Evolutionary conservation across 2,329 filamentous ascomycete genomes (phyloP).

Genomic region (Fusarium sambucinum): DNA sequence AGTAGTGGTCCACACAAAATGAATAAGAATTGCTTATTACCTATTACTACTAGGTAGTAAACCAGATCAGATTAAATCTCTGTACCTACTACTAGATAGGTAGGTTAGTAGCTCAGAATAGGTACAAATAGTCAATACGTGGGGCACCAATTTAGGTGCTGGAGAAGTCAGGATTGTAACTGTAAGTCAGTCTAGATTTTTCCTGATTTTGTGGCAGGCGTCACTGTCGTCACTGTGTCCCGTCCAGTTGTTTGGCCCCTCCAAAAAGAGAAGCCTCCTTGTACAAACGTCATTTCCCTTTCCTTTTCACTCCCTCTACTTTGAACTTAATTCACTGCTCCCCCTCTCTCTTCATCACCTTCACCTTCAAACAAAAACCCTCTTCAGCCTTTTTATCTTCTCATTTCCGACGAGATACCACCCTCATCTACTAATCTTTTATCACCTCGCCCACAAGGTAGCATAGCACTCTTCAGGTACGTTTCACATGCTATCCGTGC

Average conservation of each 20-base stretch:
- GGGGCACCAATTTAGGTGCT: conserved; percentile 8
- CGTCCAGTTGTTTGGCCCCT: conserved; percentile 36
- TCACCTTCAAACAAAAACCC: conserved; percentile 12
- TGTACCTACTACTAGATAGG: too few relatives aligned
- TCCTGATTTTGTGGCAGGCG: conserved; percentile 25
- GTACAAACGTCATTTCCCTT: conserved; percentile 37
- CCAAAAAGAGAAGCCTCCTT: conserved; percentile 34
- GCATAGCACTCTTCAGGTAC: conserved; percentile 35
- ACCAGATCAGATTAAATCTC: not conserved
- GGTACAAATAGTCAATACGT: conserved; percentile 8
- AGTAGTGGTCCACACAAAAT: conserved; percentile 24
- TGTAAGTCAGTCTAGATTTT: conserved; percentile 22
- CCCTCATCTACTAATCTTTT: conserved; percentile 6
- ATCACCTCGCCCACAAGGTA: conserved; percentile 11
- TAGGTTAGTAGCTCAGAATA: not conserved
- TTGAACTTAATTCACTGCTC: conserved; percentile 15
- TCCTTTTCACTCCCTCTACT: conserved; percentile 9
- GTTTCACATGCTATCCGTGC: conserved; percentile 21
- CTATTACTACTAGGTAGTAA: not conserved
- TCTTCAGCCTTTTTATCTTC: conserved; percentile 6
- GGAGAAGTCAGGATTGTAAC: conserved; percentile 1
- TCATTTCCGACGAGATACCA: conserved; percentile 3
- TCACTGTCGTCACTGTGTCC: conserved; percentile 41
- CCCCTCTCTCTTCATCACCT: conserved; percentile 24
- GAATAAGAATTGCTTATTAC: conserved; percentile 1